Percentiles rank a stretch among this genome's conserved stretches.
Evolutionary conservation across 208 protist species (phyloP).

Genomic region (Trypanosomatidae sp.): DNA sequence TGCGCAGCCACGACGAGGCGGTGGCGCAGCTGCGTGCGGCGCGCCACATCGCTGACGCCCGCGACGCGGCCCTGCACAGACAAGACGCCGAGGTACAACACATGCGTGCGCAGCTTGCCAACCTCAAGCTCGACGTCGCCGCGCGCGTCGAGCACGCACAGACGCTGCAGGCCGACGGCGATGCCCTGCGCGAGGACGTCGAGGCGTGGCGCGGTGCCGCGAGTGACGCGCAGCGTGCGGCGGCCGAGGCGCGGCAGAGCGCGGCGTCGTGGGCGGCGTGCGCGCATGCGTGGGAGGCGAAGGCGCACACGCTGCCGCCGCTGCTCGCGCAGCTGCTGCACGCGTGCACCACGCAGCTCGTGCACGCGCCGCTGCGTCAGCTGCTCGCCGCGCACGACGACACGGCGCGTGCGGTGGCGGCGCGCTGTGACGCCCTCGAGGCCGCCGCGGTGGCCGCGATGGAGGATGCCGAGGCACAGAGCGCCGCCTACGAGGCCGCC

Average conservation of each 20-base stretch:
- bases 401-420: slow-evolving; percentile 14
- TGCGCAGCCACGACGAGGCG: too few relatives aligned
- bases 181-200: slow-evolving; percentile 21
- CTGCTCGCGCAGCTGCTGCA: too few relatives aligned
- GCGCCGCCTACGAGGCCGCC: slow-evolving; percentile 15
- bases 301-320: too few relatives aligned
- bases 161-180: slow-evolving; percentile 21
- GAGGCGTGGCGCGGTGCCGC: slow-evolving; percentile 14
- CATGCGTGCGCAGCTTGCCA: slow-evolving; percentile 17
- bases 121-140: slow-evolving; percentile 26
- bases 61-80: slow-evolving; percentile 26
- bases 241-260: slow-evolving; percentile 8
- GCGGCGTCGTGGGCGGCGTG: slow-evolving; percentile 33
- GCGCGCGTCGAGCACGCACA: slow-evolving; percentile 27
- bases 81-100: slow-evolving; percentile 28
- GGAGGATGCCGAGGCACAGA: slow-evolving; percentile 41
- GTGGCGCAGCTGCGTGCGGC: too few relatives aligned
- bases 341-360: slow-evolving; percentile 12
- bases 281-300: slow-evolving; percentile 17
- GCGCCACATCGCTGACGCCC: slow-evolving; percentile 20
- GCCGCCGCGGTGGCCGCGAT: slow-evolving; percentile 38
- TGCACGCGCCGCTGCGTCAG: too few relatives aligned
- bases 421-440: slow-evolving; percentile 41
- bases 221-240: slow-evolving; percentile 13
- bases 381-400: slow-evolving; percentile 15